These are phyloP conservation scores for Volvox carteri DNA, from an alignment of 163 green algal species.

Conservation along the genomic window DNA sequence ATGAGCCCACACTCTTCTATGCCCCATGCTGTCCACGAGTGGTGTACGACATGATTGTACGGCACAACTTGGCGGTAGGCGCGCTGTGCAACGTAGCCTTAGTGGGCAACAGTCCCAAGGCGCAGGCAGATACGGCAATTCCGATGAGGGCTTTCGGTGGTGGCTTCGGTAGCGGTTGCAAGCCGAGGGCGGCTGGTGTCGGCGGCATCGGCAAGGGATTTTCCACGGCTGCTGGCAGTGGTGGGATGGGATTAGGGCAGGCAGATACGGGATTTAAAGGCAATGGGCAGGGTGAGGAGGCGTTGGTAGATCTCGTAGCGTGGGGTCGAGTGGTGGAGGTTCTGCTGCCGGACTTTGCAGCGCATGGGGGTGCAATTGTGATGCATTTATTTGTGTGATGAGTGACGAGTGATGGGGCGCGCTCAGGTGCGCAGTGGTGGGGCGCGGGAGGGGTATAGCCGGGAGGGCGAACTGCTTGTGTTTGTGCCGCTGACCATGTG, in stretches of 20 bases:
- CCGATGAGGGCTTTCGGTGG: conserved; percentile 47
- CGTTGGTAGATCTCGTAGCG: conserved; percentile 43
- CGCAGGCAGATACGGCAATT: conserved; percentile 37
- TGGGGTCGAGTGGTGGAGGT: conserved; percentile 53
- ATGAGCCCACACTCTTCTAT: conserved; percentile 59
- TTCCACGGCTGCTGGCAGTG: background rate
- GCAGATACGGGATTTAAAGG: background rate
- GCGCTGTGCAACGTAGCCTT: conserved; percentile 58
- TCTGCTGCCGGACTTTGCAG: conserved; percentile 59
- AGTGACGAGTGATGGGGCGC: no score
- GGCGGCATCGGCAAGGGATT: background rate
- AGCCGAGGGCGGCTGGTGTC: background rate
- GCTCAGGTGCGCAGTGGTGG: no score
- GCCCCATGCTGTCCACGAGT: conserved; percentile 64
- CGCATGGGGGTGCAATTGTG: conserved; percentile 60
- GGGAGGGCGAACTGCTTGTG: no score
- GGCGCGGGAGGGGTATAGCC: no score
- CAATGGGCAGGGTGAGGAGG: conserved; percentile 16
- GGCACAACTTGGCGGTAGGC: background rate
- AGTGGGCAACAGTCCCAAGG: conserved; percentile 57
- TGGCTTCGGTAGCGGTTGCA: background rate
- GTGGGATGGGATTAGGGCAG: background rate
- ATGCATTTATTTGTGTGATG: conserved; percentile 62
- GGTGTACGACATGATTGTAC: conserved; percentile 55
- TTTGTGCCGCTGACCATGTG: no score